These are phyloP conservation scores for Albatrellus ellisii DNA, from an alignment of 768 basidiomycete species.

Conservation along the genomic window DNA sequence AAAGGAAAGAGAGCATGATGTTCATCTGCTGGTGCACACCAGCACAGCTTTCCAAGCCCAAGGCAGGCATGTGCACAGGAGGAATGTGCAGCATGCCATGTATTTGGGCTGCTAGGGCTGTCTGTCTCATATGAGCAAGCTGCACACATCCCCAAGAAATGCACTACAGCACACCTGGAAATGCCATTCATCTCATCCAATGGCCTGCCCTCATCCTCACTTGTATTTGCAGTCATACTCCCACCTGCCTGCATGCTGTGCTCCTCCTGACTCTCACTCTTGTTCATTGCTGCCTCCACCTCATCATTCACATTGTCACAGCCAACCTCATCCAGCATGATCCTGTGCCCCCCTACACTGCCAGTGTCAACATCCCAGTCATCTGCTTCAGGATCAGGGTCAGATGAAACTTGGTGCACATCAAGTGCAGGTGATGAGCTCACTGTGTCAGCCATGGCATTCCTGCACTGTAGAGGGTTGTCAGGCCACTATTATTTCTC, in stretches of 20 bases:
- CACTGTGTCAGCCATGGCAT: constrained; percentile 25
- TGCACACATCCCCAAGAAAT: constrained; percentile 1
- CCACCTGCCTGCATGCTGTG: constrained; percentile 31
- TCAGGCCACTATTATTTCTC: too few relatives aligned
- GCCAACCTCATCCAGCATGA: constrained; percentile 12
- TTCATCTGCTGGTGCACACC: too few relatives aligned
- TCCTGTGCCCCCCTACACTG: constrained; percentile 13
- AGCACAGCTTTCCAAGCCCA: too few relatives aligned
- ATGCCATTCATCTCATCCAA: constrained; percentile 38
- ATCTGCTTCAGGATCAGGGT: constrained; percentile 52
- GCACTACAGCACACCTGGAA: constrained; percentile 23
- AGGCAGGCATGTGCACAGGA: too few relatives aligned
- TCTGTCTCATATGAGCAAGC: background rate
- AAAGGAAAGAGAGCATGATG: too few relatives aligned
- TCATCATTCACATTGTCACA: constrained; percentile 12
- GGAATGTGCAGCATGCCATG: too few relatives aligned
- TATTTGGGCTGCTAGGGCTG: constrained; percentile 23
- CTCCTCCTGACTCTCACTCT: constrained; percentile 15
- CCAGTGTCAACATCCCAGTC: constrained; percentile 45
- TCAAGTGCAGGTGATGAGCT: constrained; percentile 30
- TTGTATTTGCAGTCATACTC: constrained; percentile 20
- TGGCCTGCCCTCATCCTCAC: constrained; percentile 40
- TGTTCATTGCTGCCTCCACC: constrained; percentile 17
- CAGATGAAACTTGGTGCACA: constrained; percentile 43
- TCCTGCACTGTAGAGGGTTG: constrained; percentile 23